phyloP scores from a whole-genome alignment of 805 yeast genomes.

The Pichia exigua region DNA sequence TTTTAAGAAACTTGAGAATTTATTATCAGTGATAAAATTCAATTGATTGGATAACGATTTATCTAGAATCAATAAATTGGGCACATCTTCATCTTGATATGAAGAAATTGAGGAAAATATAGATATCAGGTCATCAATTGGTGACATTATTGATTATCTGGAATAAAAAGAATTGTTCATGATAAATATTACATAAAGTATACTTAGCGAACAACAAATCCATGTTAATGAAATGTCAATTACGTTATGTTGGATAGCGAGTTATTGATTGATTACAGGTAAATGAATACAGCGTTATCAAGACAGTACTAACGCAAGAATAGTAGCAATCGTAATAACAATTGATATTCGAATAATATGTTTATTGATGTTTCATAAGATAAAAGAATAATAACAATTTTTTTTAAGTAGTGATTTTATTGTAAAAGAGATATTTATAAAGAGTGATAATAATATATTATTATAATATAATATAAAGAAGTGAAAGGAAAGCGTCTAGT shows the following conservation, averaged over 20 bases:
- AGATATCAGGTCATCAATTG: slow-evolving; percentile 4
- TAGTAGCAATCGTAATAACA: too few relatives aligned
- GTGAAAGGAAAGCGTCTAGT: neutral
- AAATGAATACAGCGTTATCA: too few relatives aligned
- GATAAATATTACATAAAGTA: too few relatives aligned
- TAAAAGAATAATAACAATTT: neutral
- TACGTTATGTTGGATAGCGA: too few relatives aligned
- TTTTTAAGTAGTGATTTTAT: neutral
- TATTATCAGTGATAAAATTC: slow-evolving; percentile 19
- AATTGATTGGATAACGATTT: slow-evolving; percentile 19
- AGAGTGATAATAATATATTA: neutral
- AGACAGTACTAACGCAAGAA: neutral
- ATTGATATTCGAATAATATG: neutral
- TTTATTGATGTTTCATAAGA: neutral
- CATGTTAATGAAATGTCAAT: neutral
- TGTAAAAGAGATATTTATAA: neutral
- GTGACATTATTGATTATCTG: neutral
- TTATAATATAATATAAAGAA: neutral
- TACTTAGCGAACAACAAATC: neutral
- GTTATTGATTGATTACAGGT: too few relatives aligned
- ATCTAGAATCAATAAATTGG: slow-evolving; percentile 16
- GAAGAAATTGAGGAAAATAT: neutral
- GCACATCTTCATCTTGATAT: neutral
- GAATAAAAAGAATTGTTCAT: too few relatives aligned
- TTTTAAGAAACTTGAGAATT: slow-evolving; percentile 21